Evolutionary conservation across 129 eudicot species (phyloP), one percentile per base, ranked within the genome.

Genomic region (Chrysanthemum lavandulifolium): DNA sequence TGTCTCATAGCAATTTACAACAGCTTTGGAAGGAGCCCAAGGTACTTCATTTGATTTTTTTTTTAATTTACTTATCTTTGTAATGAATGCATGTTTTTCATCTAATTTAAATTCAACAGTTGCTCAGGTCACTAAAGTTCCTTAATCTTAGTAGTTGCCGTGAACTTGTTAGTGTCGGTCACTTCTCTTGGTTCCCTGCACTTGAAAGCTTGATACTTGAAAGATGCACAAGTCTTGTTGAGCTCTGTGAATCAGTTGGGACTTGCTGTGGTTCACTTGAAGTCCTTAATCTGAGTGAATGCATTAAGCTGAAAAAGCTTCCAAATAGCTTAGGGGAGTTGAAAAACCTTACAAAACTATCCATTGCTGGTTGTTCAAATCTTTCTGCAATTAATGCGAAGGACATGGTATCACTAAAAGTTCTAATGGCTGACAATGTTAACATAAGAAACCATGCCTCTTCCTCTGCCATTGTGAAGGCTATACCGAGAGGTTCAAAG

Each of bases 241-340:
- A 65, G 68, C 27, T 78, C 5, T 31, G 56, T 50, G 81, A 77
- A 50, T 77, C 81, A 29, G 69, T 77, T 6, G 72, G 72, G 58
- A 27, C 27, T 6, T 12, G 3, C 4, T 19, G 73, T 40, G 43
- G 61, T 36, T 1, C 13, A 49, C 75, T 77, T 61, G 73, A 31
- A 16, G 43, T 77, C n/a, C 48, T 77, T 21, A 66, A 77, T 50
- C 9, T 69, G 31, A 58, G 67, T 14, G 66, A 49, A 18, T 77
- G 81, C 50, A 29, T 4, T 10, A 58, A 50, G 29, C 48, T 77
- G 33, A 60, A 33, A 45, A 56, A 69, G 21, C 33, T 77, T 16
- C 81, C 81, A 68, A 13, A 5, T 58, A 77, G 62, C 66, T 59
- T 77, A 13, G 72, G 58, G 23, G 50, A 48, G 21, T 67, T 67